These are phyloP conservation scores for Laguncularia racemosa DNA, from an alignment of 345 rosid genomes.

Conservation along the genomic window DNA sequence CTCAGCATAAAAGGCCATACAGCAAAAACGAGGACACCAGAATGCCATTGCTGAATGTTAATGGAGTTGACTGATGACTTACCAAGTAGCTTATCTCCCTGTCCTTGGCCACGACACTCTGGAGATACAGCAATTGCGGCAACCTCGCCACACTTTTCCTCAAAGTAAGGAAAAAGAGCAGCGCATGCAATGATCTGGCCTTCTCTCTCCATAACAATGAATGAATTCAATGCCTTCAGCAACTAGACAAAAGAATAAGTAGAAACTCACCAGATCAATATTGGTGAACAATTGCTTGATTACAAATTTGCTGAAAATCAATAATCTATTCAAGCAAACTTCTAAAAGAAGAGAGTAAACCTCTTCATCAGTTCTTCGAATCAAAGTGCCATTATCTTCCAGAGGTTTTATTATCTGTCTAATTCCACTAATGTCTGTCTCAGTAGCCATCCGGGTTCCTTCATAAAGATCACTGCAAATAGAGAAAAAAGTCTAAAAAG, in stretches of 20 bases:
- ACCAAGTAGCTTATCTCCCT: constrained; percentile 95
- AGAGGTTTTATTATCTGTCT: constrained; percentile 64
- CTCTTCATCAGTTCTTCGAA: constrained; percentile 72
- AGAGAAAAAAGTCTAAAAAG: constrained; percentile 10
- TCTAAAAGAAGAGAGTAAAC: constrained; percentile 22
- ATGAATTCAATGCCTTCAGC: constrained; percentile 53
- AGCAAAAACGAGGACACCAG: not conserved
- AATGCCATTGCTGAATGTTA: not conserved
- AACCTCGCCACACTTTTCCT: constrained; percentile 86
- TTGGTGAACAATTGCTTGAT: not conserved
- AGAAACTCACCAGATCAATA: constrained; percentile 2
- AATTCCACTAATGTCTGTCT: constrained; percentile 65
- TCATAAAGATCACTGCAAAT: constrained; percentile 75
- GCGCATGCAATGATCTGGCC: constrained; percentile 93
- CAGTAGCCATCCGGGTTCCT: constrained; percentile 75
- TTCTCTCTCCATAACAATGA: constrained; percentile 79
- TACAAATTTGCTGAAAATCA: constrained; percentile 1
- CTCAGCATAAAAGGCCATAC: not conserved
- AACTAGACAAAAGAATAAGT: constrained; percentile 32
- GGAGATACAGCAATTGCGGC: constrained; percentile 91
- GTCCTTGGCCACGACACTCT: constrained; percentile 95
- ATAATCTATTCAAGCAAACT: not conserved
- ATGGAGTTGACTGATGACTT: constrained; percentile 5
- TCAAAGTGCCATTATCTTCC: constrained; percentile 63
- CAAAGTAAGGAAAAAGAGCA: constrained; percentile 76